phyloP scores from a whole-genome alignment of 73 alveolate species.

The Effrenium voratum region DNA sequence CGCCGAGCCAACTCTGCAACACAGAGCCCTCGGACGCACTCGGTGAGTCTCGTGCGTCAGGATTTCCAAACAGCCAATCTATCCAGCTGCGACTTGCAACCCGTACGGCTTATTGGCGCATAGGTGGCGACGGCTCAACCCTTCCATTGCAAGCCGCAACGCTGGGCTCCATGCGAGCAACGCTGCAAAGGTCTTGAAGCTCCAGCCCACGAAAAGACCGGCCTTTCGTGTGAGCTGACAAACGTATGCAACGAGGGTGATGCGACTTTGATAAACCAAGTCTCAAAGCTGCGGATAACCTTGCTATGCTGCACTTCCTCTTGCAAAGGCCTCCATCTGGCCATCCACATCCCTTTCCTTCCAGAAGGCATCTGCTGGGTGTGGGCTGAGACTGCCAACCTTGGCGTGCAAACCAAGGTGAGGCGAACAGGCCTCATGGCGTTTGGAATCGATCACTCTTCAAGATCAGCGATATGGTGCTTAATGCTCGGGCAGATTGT shows the following conservation, averaged over 20 bases:
- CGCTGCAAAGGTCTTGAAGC: constrained; percentile 71
- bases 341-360: constrained; percentile 37
- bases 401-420: background rate
- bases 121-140: background rate
- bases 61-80: background rate
- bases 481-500: too few relatives aligned
- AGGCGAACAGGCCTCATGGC: background rate
- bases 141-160: background rate
- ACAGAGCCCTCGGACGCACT: constrained; percentile 8
- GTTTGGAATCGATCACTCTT: background rate
- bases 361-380: constrained; percentile 65
- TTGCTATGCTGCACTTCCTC: background rate
- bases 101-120: background rate
- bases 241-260: too few relatives aligned
- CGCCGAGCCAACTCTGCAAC: constrained; percentile 88
- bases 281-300: too few relatives aligned
- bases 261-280: too few relatives aligned
- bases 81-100: background rate
- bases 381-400: constrained; percentile 67
- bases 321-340: constrained; percentile 13
- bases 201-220: constrained; percentile 81
- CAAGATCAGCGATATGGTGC: too few relatives aligned
- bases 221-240: constrained; percentile 21
- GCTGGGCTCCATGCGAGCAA: too few relatives aligned
- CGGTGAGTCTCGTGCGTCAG: background rate